A percentile compares a stretch with the other conserved stretches of the same genome.
phyloP scores from a whole-genome alignment of 352 stramenopile genomes.

The Phytopythium vexans region DNA sequence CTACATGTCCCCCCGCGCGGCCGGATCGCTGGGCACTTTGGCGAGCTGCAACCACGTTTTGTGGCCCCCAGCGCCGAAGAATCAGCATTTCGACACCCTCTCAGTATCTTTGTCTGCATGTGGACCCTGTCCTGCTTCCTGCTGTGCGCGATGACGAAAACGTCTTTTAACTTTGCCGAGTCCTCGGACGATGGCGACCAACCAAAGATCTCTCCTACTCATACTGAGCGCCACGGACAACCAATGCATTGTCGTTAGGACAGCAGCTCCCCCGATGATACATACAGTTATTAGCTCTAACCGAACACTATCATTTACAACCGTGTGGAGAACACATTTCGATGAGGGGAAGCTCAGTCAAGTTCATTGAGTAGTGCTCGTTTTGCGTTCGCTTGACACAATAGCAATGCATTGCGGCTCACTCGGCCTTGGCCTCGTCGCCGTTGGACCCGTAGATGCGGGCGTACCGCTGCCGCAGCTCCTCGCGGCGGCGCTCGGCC shows the following conservation, averaged over 20 bases:
- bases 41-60: slow-evolving; percentile 46
- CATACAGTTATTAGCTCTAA: slow-evolving; percentile 89
- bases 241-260: slow-evolving; percentile 1
- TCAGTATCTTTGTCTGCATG: slow-evolving; percentile 6
- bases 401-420: background rate
- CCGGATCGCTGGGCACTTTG: slow-evolving; percentile 79
- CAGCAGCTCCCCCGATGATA: slow-evolving; percentile 53
- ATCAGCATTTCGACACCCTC: slow-evolving; percentile 78
- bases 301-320: slow-evolving; percentile 39
- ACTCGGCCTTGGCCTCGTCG: slow-evolving; percentile 43
- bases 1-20: slow-evolving; percentile 54
- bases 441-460: slow-evolving; percentile 42
- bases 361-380: background rate
- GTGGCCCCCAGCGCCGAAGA: slow-evolving; percentile 54
- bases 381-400: background rate
- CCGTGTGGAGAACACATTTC: slow-evolving; percentile 6
- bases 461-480: slow-evolving; percentile 51
- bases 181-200: slow-evolving; percentile 17
- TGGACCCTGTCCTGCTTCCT: slow-evolving; percentile 16
- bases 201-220: slow-evolving; percentile 73
- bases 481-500: slow-evolving; percentile 44
- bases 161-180: background rate
- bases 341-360: slow-evolving; percentile 3
- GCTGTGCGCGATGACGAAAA: slow-evolving; percentile 44
- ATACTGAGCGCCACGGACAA: slow-evolving; percentile 44